phyloP scores from a whole-genome alignment of 495 filamentous ascomycete species.

The Immersiella caudata region DNA sequence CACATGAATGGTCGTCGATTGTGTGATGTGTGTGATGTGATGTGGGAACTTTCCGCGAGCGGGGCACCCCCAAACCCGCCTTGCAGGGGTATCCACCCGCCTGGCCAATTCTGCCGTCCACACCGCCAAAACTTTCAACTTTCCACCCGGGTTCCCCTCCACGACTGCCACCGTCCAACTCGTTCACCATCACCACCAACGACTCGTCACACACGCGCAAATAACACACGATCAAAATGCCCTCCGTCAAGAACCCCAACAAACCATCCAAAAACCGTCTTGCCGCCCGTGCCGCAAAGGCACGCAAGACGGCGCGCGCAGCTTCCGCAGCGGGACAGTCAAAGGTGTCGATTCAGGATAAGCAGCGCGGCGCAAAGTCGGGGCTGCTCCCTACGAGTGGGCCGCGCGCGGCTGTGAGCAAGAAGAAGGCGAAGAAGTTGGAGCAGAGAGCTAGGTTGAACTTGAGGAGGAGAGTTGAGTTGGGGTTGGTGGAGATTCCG shows the following conservation, averaged over 20 bases:
- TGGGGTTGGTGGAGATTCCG: background rate
- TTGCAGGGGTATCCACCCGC: no score
- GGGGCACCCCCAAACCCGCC: no score
- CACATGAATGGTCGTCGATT: background rate
- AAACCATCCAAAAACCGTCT: constrained; percentile 47
- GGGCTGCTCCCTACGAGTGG: constrained; percentile 51
- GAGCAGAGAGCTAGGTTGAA: constrained; percentile 42
- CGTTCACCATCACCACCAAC: constrained; percentile 7
- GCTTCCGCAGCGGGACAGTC: constrained; percentile 26
- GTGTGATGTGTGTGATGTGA: no score
- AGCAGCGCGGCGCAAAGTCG: constrained; percentile 39
- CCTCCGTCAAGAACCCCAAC: constrained; percentile 53
- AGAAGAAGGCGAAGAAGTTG: constrained; percentile 49
- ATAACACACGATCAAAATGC: constrained; percentile 34
- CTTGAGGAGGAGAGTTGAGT: background rate
- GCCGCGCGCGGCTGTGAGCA: constrained; percentile 41
- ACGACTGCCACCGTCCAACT: background rate
- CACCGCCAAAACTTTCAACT: constrained; percentile 10
- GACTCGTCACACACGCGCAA: background rate
- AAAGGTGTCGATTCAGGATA: constrained; percentile 39
- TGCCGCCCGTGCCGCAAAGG: constrained; percentile 37
- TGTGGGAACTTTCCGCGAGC: no score
- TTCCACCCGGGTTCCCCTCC: background rate
- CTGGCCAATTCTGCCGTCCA: background rate
- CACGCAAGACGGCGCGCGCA: constrained; percentile 33